These are phyloP conservation scores for Trametes polyzona DNA, from an alignment of 1,284 basidiomycete species.

Conservation along the genomic window DNA sequence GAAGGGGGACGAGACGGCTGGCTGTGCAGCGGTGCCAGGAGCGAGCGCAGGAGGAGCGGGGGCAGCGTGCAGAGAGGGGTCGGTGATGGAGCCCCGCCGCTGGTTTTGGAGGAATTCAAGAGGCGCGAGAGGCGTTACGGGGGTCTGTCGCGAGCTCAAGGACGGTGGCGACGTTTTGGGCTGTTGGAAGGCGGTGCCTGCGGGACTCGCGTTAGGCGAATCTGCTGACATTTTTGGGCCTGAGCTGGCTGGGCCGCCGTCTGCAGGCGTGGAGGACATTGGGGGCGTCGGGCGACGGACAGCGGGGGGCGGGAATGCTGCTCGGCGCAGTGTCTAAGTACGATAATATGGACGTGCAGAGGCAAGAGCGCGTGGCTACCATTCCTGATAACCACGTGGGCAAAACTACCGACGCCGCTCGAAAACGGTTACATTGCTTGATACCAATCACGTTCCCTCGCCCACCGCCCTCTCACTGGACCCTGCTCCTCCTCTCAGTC, in stretches of 20 bases:
- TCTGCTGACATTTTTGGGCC: conserved; percentile 28
- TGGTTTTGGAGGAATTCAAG: conserved; percentile 79
- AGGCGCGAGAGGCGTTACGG: conserved; percentile 61
- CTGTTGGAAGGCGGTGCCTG: conserved; percentile 33
- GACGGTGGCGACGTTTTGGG: conserved; percentile 38
- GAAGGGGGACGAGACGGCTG: conserved; percentile 31
- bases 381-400: conserved; percentile 36
- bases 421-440: conserved; percentile 33
- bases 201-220: conserved; percentile 26
- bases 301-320: conserved; percentile 25
- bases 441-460: conserved; percentile 27
- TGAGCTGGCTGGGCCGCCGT: conserved; percentile 23
- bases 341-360: conserved; percentile 29
- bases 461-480: conserved; percentile 11
- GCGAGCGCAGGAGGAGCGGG: conserved; percentile 34
- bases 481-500: too few species aligned
- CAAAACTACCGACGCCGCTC: conserved; percentile 21
- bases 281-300: conserved; percentile 21
- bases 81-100: conserved; percentile 77
- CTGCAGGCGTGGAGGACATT: conserved; percentile 27
- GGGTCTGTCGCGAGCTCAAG: conserved; percentile 40
- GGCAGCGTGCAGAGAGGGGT: conserved; percentile 71
- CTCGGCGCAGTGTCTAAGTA: conserved; percentile 23
- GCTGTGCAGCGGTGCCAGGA: conserved; percentile 30
- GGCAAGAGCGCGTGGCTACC: conserved; percentile 37